These are phyloP conservation scores for Nowakowskiella sp. DNA, from an alignment of 192 early-diverging fungal species.

Conservation along the genomic window DNA sequence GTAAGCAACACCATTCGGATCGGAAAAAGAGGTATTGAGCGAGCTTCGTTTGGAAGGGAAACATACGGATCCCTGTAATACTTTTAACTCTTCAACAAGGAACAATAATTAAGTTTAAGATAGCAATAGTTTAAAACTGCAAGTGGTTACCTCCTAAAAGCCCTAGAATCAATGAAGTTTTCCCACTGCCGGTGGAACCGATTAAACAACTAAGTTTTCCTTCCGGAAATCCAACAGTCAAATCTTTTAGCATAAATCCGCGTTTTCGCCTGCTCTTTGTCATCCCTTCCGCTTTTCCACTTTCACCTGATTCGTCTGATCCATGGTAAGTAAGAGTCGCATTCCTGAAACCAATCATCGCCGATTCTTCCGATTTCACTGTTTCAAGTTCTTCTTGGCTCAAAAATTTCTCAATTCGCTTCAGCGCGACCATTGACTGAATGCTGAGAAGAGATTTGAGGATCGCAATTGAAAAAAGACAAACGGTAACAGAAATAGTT, in stretches of 20 bases:
- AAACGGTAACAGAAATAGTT: no score
- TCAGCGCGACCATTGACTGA: no score
- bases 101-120: no score
- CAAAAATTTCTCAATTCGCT: slow-evolving; percentile 70
- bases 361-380: no score
- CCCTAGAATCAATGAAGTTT: slow-evolving; percentile 23
- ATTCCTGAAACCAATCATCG: no score
- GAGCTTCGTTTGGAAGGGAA: slow-evolving; percentile 43
- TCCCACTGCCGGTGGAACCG: slow-evolving; percentile 32
- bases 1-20: slow-evolving; percentile 67
- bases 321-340: no score
- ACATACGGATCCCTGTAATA: slow-evolving; percentile 30
- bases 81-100: slow-evolving; percentile 21
- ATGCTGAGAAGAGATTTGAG: no score
- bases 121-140: not conserved
- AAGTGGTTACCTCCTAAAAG: slow-evolving; percentile 12
- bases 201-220: slow-evolving; percentile 17
- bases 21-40: slow-evolving; percentile 27
- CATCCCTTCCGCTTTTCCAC: no score
- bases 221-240: slow-evolving; percentile 20
- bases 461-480: no score
- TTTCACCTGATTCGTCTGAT: no score
- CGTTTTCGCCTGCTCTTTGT: no score
- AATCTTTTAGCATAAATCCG: slow-evolving; percentile 13
- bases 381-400: slow-evolving; percentile 59